phyloP scores from a whole-genome alignment of 1,284 basidiomycete species.

The Pterulicium gracile region DNA sequence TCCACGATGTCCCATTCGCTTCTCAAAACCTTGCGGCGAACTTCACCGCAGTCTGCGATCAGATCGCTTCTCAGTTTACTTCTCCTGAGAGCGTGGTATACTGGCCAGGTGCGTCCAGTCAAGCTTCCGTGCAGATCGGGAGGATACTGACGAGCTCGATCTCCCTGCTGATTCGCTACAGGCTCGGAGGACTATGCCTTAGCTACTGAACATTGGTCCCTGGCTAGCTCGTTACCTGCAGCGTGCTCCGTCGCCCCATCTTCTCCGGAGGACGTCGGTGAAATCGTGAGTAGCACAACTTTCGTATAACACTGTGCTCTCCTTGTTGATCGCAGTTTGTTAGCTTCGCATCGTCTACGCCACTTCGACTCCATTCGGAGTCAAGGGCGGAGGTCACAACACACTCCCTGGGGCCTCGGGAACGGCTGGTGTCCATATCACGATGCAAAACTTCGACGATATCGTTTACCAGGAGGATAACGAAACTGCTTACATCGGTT shows the following conservation, averaged over 20 bases:
- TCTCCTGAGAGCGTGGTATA: too few species aligned
- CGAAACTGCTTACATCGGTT: constrained; percentile 21
- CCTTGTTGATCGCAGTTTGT: not conserved
- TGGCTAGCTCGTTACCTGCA: constrained; percentile 16
- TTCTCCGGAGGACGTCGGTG: constrained; percentile 19
- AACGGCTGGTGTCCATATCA: constrained; percentile 28
- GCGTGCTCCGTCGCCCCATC: constrained; percentile 25
- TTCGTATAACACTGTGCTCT: not conserved
- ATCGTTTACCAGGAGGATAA: constrained; percentile 16
- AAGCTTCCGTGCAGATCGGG: too few species aligned
- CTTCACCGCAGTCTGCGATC: too few species aligned
- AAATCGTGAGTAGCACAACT: constrained; percentile 15
- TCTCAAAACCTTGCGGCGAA: too few species aligned
- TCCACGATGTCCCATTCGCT: too few species aligned
- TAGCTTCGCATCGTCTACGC: constrained; percentile 22
- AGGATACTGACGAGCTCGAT: too few species aligned
- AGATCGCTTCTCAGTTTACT: too few species aligned
- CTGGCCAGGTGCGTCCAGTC: too few species aligned
- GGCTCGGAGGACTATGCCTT: constrained; percentile 11
- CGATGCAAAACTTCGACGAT: constrained; percentile 23
- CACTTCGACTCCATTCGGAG: constrained; percentile 15
- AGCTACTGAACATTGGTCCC: constrained; percentile 20
- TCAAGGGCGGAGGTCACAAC: constrained; percentile 25
- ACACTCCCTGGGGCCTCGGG: constrained; percentile 20
- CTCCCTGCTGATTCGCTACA: too few species aligned